Evolutionary conservation across 2,329 filamentous ascomycete species (phyloP), one percentile per base, ranked within the genome.

Genomic region (Bretziella fagacearum): DNA sequence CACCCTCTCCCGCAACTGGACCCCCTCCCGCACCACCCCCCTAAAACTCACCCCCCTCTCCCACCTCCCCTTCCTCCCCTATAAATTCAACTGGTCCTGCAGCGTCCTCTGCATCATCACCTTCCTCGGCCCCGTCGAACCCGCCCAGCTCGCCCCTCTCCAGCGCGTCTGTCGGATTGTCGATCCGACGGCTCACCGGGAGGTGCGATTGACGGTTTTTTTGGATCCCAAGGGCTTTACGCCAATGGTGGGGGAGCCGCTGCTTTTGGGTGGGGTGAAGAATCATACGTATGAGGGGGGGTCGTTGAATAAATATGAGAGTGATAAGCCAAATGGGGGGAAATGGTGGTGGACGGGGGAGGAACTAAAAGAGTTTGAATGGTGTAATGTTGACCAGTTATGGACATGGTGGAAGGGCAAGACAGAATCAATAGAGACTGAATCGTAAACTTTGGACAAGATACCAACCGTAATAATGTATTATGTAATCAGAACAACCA

Each of bases 1-100:
- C 18, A 59, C 61, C 2, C 56, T 66, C 2, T 60, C 66, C 2
- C 63, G 61, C 50, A 60, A 65, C 44, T 65, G 63, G 58, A 60
- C 63, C 44, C 56, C 68, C 44, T 13, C 30, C n/a, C 61, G 57
- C 0, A 60, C 61, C 0, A 60, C 61, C 0, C 68, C 70, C 0
- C 59, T 73, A 13, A 73, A 69, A 52, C 65, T 75, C 23, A 74
- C 70, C 0, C 61, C 62, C 3, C 60, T 75, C 10, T 62, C 62
- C 40, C 60, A 65, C 5, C 67, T 75, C 42, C 68, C 70, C 0
- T 60, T 65, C 50, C 63, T 75, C 1, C 71, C 70, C 1, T 74
- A 71, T 57, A 66, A 67, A 46, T 70, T 74, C 50, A 75, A 75
- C 55, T 76, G 70, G 71, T 68, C 67, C 39, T 65, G 69, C 56